A percentile compares a stretch with the other conserved stretches of the same genome.
Conservation (phyloP, 2,329 filamentous ascomycete genomes). For the Shiraia sp. region DNA sequence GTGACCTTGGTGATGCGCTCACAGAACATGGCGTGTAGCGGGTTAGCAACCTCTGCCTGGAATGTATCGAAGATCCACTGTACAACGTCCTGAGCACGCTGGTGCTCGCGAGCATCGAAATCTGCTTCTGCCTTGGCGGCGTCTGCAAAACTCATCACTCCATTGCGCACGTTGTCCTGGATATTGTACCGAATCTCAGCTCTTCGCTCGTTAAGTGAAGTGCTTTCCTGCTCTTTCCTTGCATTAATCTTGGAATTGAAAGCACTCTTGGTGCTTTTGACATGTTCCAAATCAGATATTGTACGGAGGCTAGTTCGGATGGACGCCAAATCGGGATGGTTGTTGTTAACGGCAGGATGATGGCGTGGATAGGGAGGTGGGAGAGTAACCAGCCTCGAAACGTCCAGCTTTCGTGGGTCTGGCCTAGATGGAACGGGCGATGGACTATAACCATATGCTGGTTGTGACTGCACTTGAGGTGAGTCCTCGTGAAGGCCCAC, state of each 20-base stretch:
- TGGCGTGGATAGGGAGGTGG: constrained; percentile 94
- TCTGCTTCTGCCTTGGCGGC: constrained; percentile 81
- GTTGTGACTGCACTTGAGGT: constrained; percentile 28
- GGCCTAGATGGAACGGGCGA: constrained; percentile 50
- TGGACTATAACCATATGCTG: constrained; percentile 45
- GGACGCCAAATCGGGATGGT: constrained; percentile 81
- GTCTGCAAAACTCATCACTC: constrained; percentile 79
- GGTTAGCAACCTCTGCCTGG: constrained; percentile 79
- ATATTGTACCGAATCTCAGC: constrained; percentile 73
- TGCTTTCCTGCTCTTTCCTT: constrained; percentile 57
- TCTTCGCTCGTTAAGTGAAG: constrained; percentile 63
- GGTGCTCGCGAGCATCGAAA: constrained; percentile 70
- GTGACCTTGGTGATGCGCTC: constrained; percentile 74
- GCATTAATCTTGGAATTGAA: constrained; percentile 56
- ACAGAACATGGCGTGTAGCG: constrained; percentile 78
- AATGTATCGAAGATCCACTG: constrained; percentile 84
- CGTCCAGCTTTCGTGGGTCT: constrained; percentile 69
- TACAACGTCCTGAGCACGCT: constrained; percentile 70
- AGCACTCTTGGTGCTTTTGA: constrained; percentile 67
- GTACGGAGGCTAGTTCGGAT: constrained; percentile 75
- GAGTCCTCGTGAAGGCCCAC: constrained; percentile 58
- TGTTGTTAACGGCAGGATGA: constrained; percentile 94
- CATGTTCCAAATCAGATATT: constrained; percentile 73
- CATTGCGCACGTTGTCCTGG: constrained; percentile 75
- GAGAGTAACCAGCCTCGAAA: constrained; percentile 88